A percentile compares a stretch with the other conserved stretches of the same genome.
These are phyloP conservation scores for Kwoniella bestiolae DNA, from an alignment of 768 basidiomycete genomes.

Conservation along the genomic window DNA sequence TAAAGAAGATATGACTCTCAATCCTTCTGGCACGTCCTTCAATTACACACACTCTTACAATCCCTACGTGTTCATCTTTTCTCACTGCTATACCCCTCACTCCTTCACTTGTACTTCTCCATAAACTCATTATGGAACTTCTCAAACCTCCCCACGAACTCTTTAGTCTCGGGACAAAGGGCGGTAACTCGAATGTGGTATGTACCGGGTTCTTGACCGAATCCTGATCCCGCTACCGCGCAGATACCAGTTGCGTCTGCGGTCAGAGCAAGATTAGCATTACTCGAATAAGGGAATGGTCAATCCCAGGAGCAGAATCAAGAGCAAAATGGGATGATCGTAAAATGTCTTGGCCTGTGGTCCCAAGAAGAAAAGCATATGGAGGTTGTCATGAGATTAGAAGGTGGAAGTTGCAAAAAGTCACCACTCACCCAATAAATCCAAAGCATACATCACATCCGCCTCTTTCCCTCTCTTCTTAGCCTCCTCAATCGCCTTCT, in stretches of 20 bases:
- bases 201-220: conserved; percentile 88
- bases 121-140: conserved; percentile 70
- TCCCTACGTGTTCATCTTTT: no score
- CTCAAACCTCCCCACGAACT: conserved; percentile 84
- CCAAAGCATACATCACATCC: conserved; percentile 85
- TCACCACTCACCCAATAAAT: conserved; percentile 69
- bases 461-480: conserved; percentile 73
- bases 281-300: background rate
- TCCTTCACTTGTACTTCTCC: conserved; percentile 56
- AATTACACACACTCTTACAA: background rate
- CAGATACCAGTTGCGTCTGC: conserved; percentile 67
- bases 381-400: no score
- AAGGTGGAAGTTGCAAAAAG: background rate
- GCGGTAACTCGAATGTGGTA: conserved; percentile 93
- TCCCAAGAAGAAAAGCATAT: no score
- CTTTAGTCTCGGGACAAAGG: conserved; percentile 90
- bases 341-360: no score
- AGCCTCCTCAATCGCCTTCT: conserved; percentile 75
- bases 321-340: no score
- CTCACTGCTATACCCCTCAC: background rate
- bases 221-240: conserved; percentile 89
- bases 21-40: no score
- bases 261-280: background rate
- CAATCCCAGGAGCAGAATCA: no score
- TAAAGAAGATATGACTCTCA: no score